phyloP scores from a whole-genome alignment of 1,284 basidiomycete species.

The Coniferiporia weirii region DNA sequence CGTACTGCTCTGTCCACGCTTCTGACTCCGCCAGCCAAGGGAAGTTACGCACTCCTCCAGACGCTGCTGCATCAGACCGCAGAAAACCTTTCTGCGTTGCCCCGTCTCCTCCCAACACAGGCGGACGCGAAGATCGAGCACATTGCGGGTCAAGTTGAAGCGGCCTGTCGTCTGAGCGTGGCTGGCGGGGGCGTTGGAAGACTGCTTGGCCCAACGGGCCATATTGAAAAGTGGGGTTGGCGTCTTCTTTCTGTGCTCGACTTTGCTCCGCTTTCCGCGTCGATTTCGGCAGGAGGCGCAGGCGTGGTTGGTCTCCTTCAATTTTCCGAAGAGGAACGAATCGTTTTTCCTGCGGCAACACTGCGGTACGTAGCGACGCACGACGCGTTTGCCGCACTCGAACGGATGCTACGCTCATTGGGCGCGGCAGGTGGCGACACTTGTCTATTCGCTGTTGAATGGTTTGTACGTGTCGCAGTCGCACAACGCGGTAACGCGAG shows the following conservation, averaged over 20 bases:
- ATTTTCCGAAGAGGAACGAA: slow-evolving; percentile 31
- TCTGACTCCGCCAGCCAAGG: slow-evolving; percentile 36
- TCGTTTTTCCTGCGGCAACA: slow-evolving; percentile 52
- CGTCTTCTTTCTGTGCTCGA: slow-evolving; percentile 72
- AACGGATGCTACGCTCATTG: slow-evolving; percentile 66
- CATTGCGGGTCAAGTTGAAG: slow-evolving; percentile 59
- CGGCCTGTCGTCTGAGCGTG: slow-evolving; percentile 53
- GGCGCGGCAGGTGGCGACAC: slow-evolving; percentile 68
- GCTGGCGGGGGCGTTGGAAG: slow-evolving; percentile 46
- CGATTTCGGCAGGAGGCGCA: slow-evolving; percentile 42
- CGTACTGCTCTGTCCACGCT: slow-evolving; percentile 41
- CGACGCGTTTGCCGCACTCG: slow-evolving; percentile 50
- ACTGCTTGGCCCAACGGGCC: slow-evolving; percentile 75
- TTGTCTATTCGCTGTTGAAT: slow-evolving; percentile 73
- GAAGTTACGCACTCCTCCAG: slow-evolving; percentile 44
- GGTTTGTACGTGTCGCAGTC: slow-evolving; percentile 64
- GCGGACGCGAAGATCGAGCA: slow-evolving; percentile 71
- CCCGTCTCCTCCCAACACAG: slow-evolving; percentile 64
- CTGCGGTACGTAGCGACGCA: slow-evolving; percentile 60
- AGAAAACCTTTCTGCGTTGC: slow-evolving; percentile 67
- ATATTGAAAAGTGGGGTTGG: slow-evolving; percentile 88
- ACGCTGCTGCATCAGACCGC: slow-evolving; percentile 49
- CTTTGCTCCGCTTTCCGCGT: slow-evolving; percentile 51
- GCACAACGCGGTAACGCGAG: slow-evolving; percentile 34
- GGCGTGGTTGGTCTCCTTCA: slow-evolving; percentile 51